These are phyloP conservation scores for Knoxdaviesia capensis DNA, from an alignment of 2,329 filamentous ascomycete genomes.

Conservation along the genomic window DNA sequence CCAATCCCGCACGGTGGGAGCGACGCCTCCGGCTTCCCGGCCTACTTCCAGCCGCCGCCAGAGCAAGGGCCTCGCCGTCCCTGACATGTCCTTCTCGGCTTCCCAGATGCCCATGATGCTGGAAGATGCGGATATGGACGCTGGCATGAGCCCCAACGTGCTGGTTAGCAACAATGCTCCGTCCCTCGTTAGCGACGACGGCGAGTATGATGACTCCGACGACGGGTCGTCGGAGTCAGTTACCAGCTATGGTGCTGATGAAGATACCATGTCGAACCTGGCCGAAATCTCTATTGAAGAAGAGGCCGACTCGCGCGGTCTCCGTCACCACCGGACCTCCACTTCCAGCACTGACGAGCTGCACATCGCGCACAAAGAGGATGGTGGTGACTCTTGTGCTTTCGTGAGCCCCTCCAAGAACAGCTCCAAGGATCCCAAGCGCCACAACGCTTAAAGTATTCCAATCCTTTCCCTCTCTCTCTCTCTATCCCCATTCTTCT, in stretches of 20 bases:
- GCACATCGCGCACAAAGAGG: no score
- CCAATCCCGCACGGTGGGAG: background rate
- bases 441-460: no score
- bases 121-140: conserved; percentile 34
- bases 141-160: conserved; percentile 48
- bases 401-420: conserved; percentile 31
- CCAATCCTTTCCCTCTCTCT: no score
- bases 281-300: conserved; percentile 42
- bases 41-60: background rate
- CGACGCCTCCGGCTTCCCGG: conserved; percentile 1
- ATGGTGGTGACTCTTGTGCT: conserved; percentile 5
- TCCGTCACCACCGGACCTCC: conserved; percentile 21
- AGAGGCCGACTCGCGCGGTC: conserved; percentile 23
- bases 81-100: background rate
- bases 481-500: no score
- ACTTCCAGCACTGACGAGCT: conserved; percentile 11
- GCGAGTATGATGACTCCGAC: conserved; percentile 56
- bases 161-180: conserved; percentile 56
- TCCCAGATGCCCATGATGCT: conserved; percentile 7
- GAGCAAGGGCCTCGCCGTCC: background rate
- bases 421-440: conserved; percentile 9
- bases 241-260: conserved; percentile 32
- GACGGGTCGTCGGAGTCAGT: conserved; percentile 40
- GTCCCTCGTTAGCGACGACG: conserved; percentile 65
- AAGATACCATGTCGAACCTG: conserved; percentile 38